These are phyloP conservation scores for Mortierella sp. DNA, from an alignment of 371 early-diverging fungal genomes.

Conservation along the genomic window DNA sequence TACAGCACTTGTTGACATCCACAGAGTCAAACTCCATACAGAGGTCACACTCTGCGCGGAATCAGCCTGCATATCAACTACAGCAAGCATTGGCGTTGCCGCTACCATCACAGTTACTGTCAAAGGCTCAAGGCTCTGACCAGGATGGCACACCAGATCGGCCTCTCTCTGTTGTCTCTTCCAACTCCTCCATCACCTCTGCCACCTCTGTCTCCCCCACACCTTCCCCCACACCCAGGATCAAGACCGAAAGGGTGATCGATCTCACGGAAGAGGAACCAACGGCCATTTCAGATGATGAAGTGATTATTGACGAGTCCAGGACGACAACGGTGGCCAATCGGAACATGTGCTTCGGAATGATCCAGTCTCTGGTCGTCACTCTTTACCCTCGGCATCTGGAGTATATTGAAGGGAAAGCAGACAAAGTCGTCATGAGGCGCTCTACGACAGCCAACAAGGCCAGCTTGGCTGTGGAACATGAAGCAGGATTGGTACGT, in stretches of 20 bases:
- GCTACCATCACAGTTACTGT: background rate
- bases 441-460: conserved; percentile 29
- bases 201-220: too few species aligned
- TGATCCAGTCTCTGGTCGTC: conserved; percentile 48
- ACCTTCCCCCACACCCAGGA: conserved; percentile 18
- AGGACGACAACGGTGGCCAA: conserved; percentile 45
- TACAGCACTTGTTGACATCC: too few species aligned
- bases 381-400: conserved; percentile 45
- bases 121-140: background rate
- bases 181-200: conserved; percentile 11
- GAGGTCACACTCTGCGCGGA: too few species aligned
- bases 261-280: conserved; percentile 40
- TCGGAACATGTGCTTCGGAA: conserved; percentile 56
- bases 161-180: conserved; percentile 8
- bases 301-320: conserved; percentile 48
- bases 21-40: too few species aligned
- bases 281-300: conserved; percentile 25
- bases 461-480: conserved; percentile 37
- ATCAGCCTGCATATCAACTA: too few species aligned
- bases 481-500: conserved; percentile 33
- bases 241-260: conserved; percentile 5
- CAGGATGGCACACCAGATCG: background rate
- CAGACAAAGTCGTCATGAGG: conserved; percentile 38
- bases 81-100: too few species aligned
- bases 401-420: conserved; percentile 27